Evolutionary conservation across 768 basidiomycete genomes (phyloP), one percentile per base, ranked within the genome.

Genomic region (Hortiboletus flavorubellus): DNA sequence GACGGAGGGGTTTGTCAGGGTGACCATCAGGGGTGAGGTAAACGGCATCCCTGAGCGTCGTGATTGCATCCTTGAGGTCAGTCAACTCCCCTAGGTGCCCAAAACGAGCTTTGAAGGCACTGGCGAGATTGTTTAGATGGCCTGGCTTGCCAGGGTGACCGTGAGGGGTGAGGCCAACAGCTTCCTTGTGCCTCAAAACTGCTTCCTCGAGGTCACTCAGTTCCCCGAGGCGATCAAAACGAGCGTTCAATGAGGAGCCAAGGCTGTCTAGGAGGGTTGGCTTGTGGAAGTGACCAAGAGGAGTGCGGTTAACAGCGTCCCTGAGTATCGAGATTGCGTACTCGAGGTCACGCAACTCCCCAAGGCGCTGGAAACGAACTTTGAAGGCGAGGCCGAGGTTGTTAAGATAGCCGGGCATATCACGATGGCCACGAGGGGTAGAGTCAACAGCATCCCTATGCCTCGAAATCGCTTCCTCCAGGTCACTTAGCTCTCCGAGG

Each of bases 11-110:
- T 31, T 30, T 53, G 16, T 47, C 7, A 4, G 41, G 34, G 15
- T 48, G 55, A 14, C 31, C 18, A 10, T 43, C 21, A 14, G 51
- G 56, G 12, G 35, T 49, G 30, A 39, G 35, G 8, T 48, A 6
- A n/a, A 57, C 31, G 11, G 46, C 51, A 7, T 43, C 37, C 38
- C 12, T 10, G 14, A 21, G 26, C 16, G 2, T 44, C 34, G 29
- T 38, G 35, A 47, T 51, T 10, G 46, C 49, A 14, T 54, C 44
- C 16, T 33, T 38, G 10, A 56, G 40, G 14, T 59, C 54, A 15
- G 9, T 9, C 11, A 14, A 26, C 1, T 40, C 11, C 5, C 48
- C 54, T 12, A 51, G 15, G 29, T 12, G 46, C 18, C 42, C 47
- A 5, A 59, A 59, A 29, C 55, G 58, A 31, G 6, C 5, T 4